These are phyloP conservation scores for Hexamita inflata DNA, from an alignment of 208 protist genomes.

Conservation along the genomic window DNA sequence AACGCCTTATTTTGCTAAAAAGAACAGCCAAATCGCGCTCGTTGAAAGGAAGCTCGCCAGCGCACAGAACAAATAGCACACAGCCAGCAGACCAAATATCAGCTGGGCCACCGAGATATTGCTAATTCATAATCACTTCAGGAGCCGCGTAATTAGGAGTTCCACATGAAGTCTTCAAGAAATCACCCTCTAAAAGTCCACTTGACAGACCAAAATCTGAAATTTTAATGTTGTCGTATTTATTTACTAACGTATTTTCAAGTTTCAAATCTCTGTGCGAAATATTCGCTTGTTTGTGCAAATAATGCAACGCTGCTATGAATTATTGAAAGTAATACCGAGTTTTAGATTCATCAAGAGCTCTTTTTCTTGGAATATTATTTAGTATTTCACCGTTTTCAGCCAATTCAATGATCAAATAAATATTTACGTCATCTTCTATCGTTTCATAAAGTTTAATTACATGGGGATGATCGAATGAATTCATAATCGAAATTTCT, in stretches of 20 bases:
- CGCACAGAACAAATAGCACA: slow-evolving; percentile 23
- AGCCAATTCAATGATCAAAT: slow-evolving; percentile 50
- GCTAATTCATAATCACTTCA: slow-evolving; percentile 29
- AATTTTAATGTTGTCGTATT: slow-evolving; percentile 26
- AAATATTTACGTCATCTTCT: slow-evolving; percentile 22
- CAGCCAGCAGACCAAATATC: slow-evolving; percentile 35
- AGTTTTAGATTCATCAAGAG: slow-evolving; percentile 61
- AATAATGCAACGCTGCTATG: slow-evolving; percentile 67
- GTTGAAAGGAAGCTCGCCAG: slow-evolving; percentile 32
- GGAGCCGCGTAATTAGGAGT: slow-evolving; percentile 36
- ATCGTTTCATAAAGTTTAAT: slow-evolving; percentile 55
- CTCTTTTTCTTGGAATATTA: slow-evolving; percentile 56
- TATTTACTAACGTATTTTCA: slow-evolving; percentile 32
- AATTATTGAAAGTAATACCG: slow-evolving; percentile 76
- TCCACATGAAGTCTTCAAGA: slow-evolving; percentile 35
- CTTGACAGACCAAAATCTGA: slow-evolving; percentile 40
- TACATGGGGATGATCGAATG: slow-evolving; percentile 95
- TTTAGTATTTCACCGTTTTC: slow-evolving; percentile 71
- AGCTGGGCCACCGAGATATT: slow-evolving; percentile 17
- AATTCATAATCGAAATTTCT: slow-evolving; percentile 90
- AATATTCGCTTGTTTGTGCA: slow-evolving; percentile 28
- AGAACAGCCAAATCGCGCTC: neutral
- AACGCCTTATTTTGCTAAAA: slow-evolving; percentile 20
- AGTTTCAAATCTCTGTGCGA: slow-evolving; percentile 33
- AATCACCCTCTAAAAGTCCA: slow-evolving; percentile 28